A percentile compares a stretch with the other conserved stretches of the same genome.
Conservation (phyloP, 352 stramenopile genomes). For the Globisporangium nunn region DNA sequence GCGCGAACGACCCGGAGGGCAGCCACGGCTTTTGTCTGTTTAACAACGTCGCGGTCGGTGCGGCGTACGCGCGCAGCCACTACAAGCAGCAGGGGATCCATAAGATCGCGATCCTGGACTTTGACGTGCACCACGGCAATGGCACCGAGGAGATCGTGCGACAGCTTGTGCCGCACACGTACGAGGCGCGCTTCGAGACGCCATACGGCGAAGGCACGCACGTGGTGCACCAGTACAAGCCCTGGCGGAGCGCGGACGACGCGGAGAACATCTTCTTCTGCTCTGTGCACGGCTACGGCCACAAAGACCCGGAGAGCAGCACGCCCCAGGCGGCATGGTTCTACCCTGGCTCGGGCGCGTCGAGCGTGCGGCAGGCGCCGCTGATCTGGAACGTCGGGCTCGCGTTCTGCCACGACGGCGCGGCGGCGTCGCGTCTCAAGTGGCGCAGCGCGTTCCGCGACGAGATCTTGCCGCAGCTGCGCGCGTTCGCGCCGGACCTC, state of each 20-base stretch:
- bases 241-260: slow-evolving; percentile 94
- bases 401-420: slow-evolving; percentile 37
- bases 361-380: slow-evolving; percentile 24
- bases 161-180: slow-evolving; percentile 85
- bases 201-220: slow-evolving; percentile 88
- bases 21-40: slow-evolving; percentile 95
- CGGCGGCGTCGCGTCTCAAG: slow-evolving; percentile 53
- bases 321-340: slow-evolving; percentile 48
- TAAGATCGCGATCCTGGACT: slow-evolving; percentile 95
- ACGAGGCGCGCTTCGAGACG: slow-evolving; percentile 81
- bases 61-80: slow-evolving; percentile 92
- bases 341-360: slow-evolving; percentile 69
- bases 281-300: slow-evolving; percentile 77
- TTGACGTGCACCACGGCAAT: slow-evolving; percentile 99
- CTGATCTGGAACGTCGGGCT: slow-evolving; percentile 69
- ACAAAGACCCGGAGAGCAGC: slow-evolving; percentile 59
- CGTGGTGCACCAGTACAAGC: slow-evolving; percentile 87
- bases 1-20: slow-evolving; percentile 86
- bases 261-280: slow-evolving; percentile 95
- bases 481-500: slow-evolving; percentile 59
- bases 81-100: slow-evolving; percentile 89
- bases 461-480: slow-evolving; percentile 45
- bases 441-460: slow-evolving; percentile 75
- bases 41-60: slow-evolving; percentile 97
- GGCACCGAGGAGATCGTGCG: slow-evolving; percentile 95